Evolutionary conservation across 768 basidiomycete genomes (phyloP), one percentile per base, ranked within the genome.

Genomic region (Saitozyma sp.): DNA sequence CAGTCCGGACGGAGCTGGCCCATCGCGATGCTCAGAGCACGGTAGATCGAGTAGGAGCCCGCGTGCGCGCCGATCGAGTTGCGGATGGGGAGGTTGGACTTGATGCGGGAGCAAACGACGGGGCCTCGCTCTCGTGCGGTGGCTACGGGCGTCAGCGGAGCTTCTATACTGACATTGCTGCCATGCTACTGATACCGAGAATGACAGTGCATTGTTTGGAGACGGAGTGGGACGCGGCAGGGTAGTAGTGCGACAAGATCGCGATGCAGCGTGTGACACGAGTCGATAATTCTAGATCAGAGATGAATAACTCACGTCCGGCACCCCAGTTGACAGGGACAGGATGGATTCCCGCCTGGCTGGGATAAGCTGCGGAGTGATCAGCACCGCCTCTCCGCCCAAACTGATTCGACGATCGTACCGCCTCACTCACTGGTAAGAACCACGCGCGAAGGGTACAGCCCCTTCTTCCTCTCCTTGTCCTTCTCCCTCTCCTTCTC

Each of bases 21-120:
- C 61, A 95, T 89, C 8, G 92, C 95, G 75, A 96, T 93, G 9
- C 90, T 86, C 11, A 98, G 84, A 0, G 95, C 91, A 41, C 92
- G 88, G 79, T 96, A 97, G 80, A 96, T 93, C 13, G 90, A 92
- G 80, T 97, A 97, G 1, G 89, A 90, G 7, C 95, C 94, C 0
- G 88, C 88, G 77, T 96, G 93, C 0, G 95, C 93, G 9, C 95
- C 94, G 74, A 97, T 85, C 29, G 94, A 90, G 79, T 97, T 97
- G 51, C 95, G 88, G 57, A 87, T 85, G 14, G 68, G 68, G 4
- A 75, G 62, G 13, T 88, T 87, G 11, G 84, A 84, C 0, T 89
- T 85, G 19, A 93, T 87, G 29, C 94, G 89, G 0, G 90, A 92
- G 76, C 90, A 91, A 61, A 98, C 85, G 64, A 97, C 84, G 3